Conservation (phyloP, 306 rosid genomes). For the Acacia confusa region DNA sequence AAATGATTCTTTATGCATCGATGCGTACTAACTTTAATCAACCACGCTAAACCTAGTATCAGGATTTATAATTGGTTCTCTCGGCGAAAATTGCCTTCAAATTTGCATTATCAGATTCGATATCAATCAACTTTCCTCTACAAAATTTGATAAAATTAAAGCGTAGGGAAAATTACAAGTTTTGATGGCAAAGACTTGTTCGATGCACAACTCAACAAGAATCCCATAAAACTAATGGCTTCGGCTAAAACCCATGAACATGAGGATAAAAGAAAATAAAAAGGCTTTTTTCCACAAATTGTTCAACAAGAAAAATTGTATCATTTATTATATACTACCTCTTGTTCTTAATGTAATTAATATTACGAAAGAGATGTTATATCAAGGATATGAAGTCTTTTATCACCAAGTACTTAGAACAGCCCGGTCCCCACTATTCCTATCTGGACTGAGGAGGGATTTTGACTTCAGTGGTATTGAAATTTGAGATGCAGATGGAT, state of each 20-base stretch:
- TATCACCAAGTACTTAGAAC: neutral
- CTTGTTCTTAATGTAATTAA: too few relatives aligned
- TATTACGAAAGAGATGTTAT: too few relatives aligned
- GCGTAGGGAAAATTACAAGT: too few relatives aligned
- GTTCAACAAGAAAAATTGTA: too few relatives aligned
- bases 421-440: neutral
- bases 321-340: too few relatives aligned
- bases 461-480: neutral
- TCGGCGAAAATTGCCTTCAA: neutral
- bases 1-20: neutral
- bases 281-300: too few relatives aligned
- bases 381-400: too few relatives aligned
- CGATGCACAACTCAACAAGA: neutral
- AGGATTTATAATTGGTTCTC: neutral
- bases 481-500: neutral
- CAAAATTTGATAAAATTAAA: too few relatives aligned
- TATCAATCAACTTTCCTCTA: neutral
- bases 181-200: neutral
- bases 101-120: neutral
- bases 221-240: neutral
- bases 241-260: neutral
- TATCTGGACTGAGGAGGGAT: neutral
- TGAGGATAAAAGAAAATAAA: neutral
- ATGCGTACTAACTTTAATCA: neutral
- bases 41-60: neutral